Percentiles rank a stretch among this genome's conserved stretches.
Conservation (phyloP, 352 stramenopile genomes). For the Stramenopiles sp. region DNA sequence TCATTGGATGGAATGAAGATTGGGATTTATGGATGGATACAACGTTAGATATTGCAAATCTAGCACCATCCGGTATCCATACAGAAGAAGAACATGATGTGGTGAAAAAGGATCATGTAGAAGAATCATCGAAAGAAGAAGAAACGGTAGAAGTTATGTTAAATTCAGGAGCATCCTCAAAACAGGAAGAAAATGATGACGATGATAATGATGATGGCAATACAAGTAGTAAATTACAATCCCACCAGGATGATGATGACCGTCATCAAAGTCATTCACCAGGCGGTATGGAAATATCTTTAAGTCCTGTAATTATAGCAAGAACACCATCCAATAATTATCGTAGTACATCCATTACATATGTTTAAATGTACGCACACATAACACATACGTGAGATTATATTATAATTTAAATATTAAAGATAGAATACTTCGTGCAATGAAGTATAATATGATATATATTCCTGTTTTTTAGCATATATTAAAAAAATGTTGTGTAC, state of each 20-base stretch:
- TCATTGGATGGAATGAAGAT: not conserved
- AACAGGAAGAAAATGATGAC: not conserved
- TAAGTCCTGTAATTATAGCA: not conserved
- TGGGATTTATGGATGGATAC: not conserved
- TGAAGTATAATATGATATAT: not conserved
- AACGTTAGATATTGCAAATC: not conserved
- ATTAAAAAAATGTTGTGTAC: not conserved
- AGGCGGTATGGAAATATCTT: not conserved
- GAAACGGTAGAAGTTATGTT: too few relatives aligned
- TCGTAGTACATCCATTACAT: not conserved
- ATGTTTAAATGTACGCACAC: not conserved
- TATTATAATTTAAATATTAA: not conserved
- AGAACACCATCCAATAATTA: not conserved
- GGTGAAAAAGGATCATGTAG: not conserved
- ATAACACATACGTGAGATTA: not conserved
- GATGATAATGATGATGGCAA: not conserved
- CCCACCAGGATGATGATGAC: not conserved
- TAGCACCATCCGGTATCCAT: not conserved
- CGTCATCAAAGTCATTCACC: too few relatives aligned
- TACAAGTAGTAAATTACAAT: not conserved
- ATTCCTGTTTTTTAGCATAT: not conserved
- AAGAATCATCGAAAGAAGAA: not conserved
- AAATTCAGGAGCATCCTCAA: not conserved
- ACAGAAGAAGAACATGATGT: not conserved
- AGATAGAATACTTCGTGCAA: not conserved